Evolutionary conservation across 2,329 filamentous ascomycete species (phyloP).

Genomic region (Geosmithia morbida): DNA sequence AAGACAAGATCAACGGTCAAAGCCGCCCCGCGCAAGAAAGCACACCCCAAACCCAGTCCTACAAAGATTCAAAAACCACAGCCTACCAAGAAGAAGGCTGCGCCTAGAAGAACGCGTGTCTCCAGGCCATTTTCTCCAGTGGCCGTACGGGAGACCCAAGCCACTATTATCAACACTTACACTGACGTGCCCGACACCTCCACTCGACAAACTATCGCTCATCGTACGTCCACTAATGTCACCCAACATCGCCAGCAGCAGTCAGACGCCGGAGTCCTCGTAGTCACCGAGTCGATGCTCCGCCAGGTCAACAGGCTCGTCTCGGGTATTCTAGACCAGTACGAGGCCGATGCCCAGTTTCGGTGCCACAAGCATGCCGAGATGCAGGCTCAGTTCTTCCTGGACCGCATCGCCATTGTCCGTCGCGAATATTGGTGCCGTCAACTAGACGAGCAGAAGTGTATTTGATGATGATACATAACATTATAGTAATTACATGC

Average conservation of each 20-base stretch:
- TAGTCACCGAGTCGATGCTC: constrained; percentile 12
- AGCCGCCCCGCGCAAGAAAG: background rate
- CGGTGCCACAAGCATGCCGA: constrained; percentile 6
- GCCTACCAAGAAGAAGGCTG: background rate
- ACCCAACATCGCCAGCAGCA: background rate
- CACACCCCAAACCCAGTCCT: background rate
- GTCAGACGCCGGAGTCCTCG: constrained; percentile 3
- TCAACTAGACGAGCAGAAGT: background rate
- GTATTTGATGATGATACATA: background rate
- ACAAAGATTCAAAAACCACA: too few species aligned
- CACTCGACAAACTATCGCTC: background rate
- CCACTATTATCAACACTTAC: background rate
- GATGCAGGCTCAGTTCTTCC: constrained; percentile 14
- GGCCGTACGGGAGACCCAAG: background rate
- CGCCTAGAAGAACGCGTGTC: background rate
- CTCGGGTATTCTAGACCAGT: constrained; percentile 15
- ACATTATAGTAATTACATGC: background rate
- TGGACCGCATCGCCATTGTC: constrained; percentile 10
- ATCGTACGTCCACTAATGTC: too few species aligned
- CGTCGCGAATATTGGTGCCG: constrained; percentile 15
- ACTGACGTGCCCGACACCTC: background rate
- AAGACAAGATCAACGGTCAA: background rate
- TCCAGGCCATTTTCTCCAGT: background rate
- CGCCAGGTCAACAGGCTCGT: constrained; percentile 11
- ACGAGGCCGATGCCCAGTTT: constrained; percentile 11